phyloP scores from a whole-genome alignment of 768 basidiomycete species.

The Neoboletus brunneissimus region DNA sequence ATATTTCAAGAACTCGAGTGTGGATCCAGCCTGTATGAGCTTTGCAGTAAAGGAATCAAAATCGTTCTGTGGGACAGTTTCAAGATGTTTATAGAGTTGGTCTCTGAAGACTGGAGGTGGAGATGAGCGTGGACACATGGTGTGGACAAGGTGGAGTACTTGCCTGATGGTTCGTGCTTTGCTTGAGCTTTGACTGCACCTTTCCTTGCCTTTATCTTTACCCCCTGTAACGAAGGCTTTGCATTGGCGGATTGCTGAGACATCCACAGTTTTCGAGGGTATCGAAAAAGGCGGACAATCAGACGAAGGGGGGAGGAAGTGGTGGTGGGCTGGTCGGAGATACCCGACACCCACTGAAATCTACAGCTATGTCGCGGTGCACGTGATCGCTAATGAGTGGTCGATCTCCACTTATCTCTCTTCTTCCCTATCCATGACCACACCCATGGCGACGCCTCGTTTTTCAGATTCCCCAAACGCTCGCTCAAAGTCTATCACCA shows the following conservation, averaged over 20 bases:
- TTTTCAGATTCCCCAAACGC: slow-evolving; percentile 71
- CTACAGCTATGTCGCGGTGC: slow-evolving; percentile 13
- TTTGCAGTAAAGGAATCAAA: slow-evolving; percentile 81
- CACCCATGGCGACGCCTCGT: slow-evolving; percentile 25
- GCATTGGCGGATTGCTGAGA: slow-evolving; percentile 82
- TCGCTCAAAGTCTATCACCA: slow-evolving; percentile 76
- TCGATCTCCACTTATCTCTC: neutral
- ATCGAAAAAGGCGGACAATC: slow-evolving; percentile 31
- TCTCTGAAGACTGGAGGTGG: slow-evolving; percentile 77
- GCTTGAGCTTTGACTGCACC: slow-evolving; percentile 89
- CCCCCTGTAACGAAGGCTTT: slow-evolving; percentile 91
- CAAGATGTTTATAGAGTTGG: slow-evolving; percentile 87
- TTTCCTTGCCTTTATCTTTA: slow-evolving; percentile 91
- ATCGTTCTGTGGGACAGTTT: slow-evolving; percentile 74
- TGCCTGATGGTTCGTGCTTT: slow-evolving; percentile 87
- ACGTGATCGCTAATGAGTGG: slow-evolving; percentile 21
- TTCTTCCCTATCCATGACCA: slow-evolving; percentile 12
- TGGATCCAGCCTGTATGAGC: slow-evolving; percentile 87
- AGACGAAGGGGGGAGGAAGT: slow-evolving; percentile 1
- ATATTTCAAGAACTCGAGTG: slow-evolving; percentile 96
- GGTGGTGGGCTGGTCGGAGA: slow-evolving; percentile 18
- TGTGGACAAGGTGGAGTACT: neutral
- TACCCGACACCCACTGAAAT: slow-evolving; percentile 16
- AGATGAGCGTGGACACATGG: slow-evolving; percentile 9
- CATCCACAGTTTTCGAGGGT: slow-evolving; percentile 67